These are phyloP conservation scores for Erythrophleum ivorense DNA, from an alignment of 331 rosid species.

Conservation along the genomic window DNA sequence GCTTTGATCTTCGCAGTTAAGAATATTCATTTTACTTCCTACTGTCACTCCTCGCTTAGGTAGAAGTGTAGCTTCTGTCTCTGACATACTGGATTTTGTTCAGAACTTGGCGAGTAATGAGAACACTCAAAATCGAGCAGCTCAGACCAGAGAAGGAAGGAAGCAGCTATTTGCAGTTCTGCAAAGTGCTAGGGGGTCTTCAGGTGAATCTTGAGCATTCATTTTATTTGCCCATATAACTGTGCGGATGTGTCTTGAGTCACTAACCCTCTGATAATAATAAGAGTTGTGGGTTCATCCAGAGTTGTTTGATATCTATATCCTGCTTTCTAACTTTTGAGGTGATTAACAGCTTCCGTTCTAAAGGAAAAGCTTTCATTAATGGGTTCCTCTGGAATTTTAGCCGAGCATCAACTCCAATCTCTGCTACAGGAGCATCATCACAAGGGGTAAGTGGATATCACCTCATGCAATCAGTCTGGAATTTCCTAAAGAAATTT, in stretches of 20 bases:
- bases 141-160: constrained; percentile 87
- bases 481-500: too few species aligned
- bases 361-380: constrained; percentile 84
- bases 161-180: constrained; percentile 91
- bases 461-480: too few species aligned
- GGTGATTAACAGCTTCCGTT: constrained; percentile 76
- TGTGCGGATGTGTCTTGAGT: too few species aligned
- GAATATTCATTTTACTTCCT: too few species aligned
- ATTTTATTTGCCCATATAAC: too few species aligned
- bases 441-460: constrained; percentile 80
- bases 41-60: too few species aligned
- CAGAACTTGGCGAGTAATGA: constrained; percentile 74
- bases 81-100: too few species aligned
- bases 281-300: too few species aligned
- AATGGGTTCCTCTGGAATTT: constrained; percentile 90
- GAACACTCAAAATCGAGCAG: constrained; percentile 71
- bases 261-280: too few species aligned
- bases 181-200: constrained; percentile 92
- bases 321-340: too few species aligned
- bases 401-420: constrained; percentile 96
- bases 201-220: constrained; percentile 74
- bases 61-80: too few species aligned
- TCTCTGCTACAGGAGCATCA: constrained; percentile 87
- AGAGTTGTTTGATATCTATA: too few species aligned
- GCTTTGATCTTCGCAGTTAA: constrained; percentile 81